phyloP scores from a whole-genome alignment of 2,329 filamentous ascomycete species.

The Alternaria novae-zelandiae region DNA sequence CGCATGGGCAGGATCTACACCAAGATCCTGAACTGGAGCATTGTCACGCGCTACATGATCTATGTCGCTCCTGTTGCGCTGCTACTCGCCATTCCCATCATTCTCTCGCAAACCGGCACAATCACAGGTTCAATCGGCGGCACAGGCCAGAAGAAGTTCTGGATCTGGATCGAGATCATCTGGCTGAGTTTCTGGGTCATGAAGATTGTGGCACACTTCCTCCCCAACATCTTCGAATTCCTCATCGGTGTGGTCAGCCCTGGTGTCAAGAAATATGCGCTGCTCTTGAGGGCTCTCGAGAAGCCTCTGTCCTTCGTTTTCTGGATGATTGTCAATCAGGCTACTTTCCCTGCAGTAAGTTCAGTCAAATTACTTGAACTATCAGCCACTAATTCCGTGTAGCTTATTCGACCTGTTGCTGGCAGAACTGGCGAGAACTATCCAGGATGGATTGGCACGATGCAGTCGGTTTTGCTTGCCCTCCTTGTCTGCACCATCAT shows the following conservation, averaged over 20 bases:
- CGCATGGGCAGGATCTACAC: constrained; percentile 66
- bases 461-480: constrained; percentile 71
- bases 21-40: constrained; percentile 67
- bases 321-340: constrained; percentile 65
- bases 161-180: constrained; percentile 69
- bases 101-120: constrained; percentile 61
- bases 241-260: constrained; percentile 68
- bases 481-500: constrained; percentile 72
- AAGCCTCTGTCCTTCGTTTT: constrained; percentile 66
- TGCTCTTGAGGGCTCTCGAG: constrained; percentile 64
- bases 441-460: constrained; percentile 58
- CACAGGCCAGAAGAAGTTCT: constrained; percentile 66
- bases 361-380: neutral
- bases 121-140: constrained; percentile 57
- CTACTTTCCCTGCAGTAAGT: constrained; percentile 61
- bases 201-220: constrained; percentile 64
- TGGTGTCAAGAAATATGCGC: constrained; percentile 68
- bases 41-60: constrained; percentile 68
- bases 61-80: constrained; percentile 66
- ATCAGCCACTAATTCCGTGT: neutral
- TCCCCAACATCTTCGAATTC: constrained; percentile 67
- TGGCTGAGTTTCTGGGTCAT: constrained; percentile 69
- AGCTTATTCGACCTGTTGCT: constrained; percentile 22
- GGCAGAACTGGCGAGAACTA: constrained; percentile 1
- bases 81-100: constrained; percentile 67